phyloP scores from a whole-genome alignment of 2,329 filamentous ascomycete species.

The Lizonia empirigonia region DNA sequence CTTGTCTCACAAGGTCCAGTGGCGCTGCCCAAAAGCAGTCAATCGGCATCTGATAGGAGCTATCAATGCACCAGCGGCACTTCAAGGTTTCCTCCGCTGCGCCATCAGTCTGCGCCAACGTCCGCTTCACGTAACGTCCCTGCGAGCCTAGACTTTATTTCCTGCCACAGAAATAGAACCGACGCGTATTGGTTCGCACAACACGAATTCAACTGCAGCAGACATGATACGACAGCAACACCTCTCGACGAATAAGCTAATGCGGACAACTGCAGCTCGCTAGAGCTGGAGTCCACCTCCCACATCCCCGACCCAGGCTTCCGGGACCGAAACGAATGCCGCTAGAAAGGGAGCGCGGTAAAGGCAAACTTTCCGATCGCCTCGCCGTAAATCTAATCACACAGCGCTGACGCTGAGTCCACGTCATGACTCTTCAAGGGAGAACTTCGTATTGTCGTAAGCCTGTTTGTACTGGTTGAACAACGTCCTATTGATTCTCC shows the following conservation, averaged over 20 bases:
- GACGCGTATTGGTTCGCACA: constrained; percentile 5
- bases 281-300: constrained; percentile 11
- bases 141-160: constrained; percentile 10
- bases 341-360: constrained; percentile 9
- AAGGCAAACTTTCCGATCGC: constrained; percentile 8
- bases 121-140: constrained; percentile 10
- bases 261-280: constrained; percentile 5
- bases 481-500: too few species aligned
- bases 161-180: constrained; percentile 5
- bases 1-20: constrained; percentile 11
- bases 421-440: constrained; percentile 8
- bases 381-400: not conserved
- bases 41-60: constrained; percentile 16
- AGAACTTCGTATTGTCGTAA: not conserved
- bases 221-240: constrained; percentile 6
- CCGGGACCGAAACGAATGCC: constrained; percentile 1
- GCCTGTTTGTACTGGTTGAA: not conserved
- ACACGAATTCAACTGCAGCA: not conserved
- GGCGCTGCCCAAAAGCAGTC: constrained; percentile 7
- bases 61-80: constrained; percentile 30
- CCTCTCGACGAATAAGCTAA: constrained; percentile 2
- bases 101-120: constrained; percentile 10
- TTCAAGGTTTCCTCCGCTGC: constrained; percentile 23
- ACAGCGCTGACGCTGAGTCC: constrained; percentile 1
- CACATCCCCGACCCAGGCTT: constrained; percentile 13